phyloP scores from a whole-genome alignment of 1,284 basidiomycete species.

The Tetrapyrgos nigripes region DNA sequence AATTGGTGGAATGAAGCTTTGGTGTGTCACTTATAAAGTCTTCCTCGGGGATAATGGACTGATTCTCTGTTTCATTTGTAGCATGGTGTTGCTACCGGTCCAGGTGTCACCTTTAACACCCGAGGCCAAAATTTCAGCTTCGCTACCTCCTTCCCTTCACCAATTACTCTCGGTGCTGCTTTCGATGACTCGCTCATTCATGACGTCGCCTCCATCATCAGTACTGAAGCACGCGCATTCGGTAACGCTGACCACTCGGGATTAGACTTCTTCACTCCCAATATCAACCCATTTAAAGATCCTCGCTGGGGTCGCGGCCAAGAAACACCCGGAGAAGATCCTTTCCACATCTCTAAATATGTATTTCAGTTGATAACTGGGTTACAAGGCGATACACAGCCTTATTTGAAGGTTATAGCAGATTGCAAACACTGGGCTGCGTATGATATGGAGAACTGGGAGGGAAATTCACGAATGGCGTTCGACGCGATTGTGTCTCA shows the following conservation, averaged over 20 bases:
- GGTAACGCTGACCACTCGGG: constrained; percentile 51
- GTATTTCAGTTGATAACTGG: constrained; percentile 59
- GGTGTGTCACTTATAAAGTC: constrained; percentile 34
- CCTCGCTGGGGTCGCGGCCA: constrained; percentile 67
- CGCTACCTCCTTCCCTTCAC: constrained; percentile 70
- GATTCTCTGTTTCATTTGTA: constrained; percentile 20
- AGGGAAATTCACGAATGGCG: constrained; percentile 50
- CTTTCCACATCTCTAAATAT: constrained; percentile 58
- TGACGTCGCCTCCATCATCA: constrained; percentile 51
- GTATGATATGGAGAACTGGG: constrained; percentile 63
- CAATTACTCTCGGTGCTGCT: constrained; percentile 91
- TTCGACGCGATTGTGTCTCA: constrained; percentile 59
- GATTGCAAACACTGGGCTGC: constrained; percentile 66
- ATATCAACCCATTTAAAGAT: constrained; percentile 67
- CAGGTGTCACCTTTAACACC: constrained; percentile 54
- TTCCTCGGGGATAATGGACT: background rate
- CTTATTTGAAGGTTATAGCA: constrained; percentile 57
- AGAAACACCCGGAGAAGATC: constrained; percentile 66
- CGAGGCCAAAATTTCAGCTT: constrained; percentile 55
- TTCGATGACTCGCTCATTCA: constrained; percentile 70
- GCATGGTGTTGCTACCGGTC: constrained; percentile 60
- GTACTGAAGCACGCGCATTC: constrained; percentile 63
- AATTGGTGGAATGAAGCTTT: constrained; percentile 63
- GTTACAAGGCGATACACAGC: constrained; percentile 61
- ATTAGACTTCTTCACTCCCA: constrained; percentile 62